These are phyloP conservation scores for Coemansia sp. DNA, from an alignment of 192 early-diverging fungal genomes.

Conservation along the genomic window DNA sequence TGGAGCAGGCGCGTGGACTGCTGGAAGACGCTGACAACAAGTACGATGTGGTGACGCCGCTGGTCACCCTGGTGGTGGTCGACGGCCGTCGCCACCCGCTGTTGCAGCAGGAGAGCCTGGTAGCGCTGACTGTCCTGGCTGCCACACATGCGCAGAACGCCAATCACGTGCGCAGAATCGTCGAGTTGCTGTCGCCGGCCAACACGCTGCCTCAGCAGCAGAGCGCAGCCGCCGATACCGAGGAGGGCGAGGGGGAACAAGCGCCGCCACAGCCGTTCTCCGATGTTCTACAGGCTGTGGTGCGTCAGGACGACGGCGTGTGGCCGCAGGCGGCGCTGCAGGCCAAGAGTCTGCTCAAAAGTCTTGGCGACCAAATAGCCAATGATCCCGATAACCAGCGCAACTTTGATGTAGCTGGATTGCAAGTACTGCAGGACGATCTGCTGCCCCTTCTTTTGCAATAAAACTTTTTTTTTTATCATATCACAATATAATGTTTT, in stretches of 20 bases:
- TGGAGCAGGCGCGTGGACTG: not conserved
- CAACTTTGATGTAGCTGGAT: conserved; percentile 12
- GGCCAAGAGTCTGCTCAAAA: conserved; percentile 40
- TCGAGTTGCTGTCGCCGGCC: conserved; percentile 12
- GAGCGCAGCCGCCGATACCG: not conserved
- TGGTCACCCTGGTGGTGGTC: conserved; percentile 29
- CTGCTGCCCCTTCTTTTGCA: conserved; percentile 10
- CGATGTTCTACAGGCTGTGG: conserved; percentile 9
- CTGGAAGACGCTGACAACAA: not conserved
- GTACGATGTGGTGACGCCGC: conserved; percentile 34
- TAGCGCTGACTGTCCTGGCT: conserved; percentile 43
- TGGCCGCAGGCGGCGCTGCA: conserved; percentile 45
- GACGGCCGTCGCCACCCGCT: conserved; percentile 51
- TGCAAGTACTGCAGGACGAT: conserved; percentile 5
- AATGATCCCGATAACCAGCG: not conserved
- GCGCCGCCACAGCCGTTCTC: conserved; percentile 10
- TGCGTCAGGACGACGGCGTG: conserved; percentile 13
- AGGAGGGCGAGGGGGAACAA: not conserved
- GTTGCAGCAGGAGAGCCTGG: conserved; percentile 49
- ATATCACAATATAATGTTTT: not conserved
- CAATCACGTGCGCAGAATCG: conserved; percentile 10
- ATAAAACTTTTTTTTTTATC: not conserved
- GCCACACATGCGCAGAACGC: conserved; percentile 2
- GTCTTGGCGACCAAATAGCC: not conserved
- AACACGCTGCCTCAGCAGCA: not conserved